Evolutionary conservation across 805 yeast species (phyloP).

Genomic region (Candida cerambycidarum): DNA sequence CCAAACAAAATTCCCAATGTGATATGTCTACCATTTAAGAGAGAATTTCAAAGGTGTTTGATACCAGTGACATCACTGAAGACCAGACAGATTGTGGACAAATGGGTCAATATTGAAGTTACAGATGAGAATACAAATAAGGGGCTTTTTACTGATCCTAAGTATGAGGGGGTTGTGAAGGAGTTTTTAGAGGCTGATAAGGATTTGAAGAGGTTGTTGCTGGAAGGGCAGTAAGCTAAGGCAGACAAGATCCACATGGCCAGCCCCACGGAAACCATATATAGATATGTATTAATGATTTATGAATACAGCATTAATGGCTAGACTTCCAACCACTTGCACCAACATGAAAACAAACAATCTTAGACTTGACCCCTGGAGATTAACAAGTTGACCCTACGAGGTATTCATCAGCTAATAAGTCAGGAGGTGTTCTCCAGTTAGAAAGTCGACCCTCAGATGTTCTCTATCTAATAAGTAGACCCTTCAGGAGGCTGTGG

Average conservation of each 20-base stretch:
- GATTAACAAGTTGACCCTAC: too few species aligned
- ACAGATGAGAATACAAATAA: constrained; percentile 35
- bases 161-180: constrained; percentile 26
- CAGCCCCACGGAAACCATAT: background rate
- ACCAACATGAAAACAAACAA: too few species aligned
- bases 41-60: constrained; percentile 42
- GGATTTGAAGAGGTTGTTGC: constrained; percentile 35
- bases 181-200: constrained; percentile 39
- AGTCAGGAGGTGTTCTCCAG: too few species aligned
- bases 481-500: constrained; percentile 92
- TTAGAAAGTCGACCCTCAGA: too few species aligned
- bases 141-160: constrained; percentile 21
- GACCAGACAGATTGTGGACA: constrained; percentile 20
- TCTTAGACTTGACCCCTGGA: too few species aligned
- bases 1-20: constrained; percentile 32
- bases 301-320: background rate
- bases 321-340: constrained; percentile 13
- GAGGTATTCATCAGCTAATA: too few species aligned
- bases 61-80: constrained; percentile 19
- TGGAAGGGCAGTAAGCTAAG: constrained; percentile 9
- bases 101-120: constrained; percentile 41
- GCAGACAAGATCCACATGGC: too few species aligned
- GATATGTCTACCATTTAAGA: constrained; percentile 43
- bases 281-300: background rate
- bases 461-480: too few species aligned